Conservation (phyloP, 2,329 filamentous ascomycete genomes). For the Penicillium sp. region DNA sequence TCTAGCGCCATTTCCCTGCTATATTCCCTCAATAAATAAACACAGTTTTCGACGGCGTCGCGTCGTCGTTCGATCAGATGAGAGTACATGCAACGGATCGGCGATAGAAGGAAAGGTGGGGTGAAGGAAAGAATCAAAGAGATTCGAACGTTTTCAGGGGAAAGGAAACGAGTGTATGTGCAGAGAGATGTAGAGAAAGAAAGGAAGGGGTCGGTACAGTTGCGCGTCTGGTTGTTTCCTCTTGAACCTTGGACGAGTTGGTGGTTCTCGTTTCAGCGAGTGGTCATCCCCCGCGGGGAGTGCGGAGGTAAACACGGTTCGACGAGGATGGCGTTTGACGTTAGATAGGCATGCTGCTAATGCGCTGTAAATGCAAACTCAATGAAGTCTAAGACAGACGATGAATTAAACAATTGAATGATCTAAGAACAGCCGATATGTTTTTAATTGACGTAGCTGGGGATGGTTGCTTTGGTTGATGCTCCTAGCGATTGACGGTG, state of each 20-base stretch:
- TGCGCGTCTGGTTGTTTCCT: slow-evolving; percentile 16
- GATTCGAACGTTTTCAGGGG: neutral
- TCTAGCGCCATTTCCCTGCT: slow-evolving; percentile 45
- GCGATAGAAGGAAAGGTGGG: neutral
- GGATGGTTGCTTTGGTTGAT: slow-evolving; percentile 4
- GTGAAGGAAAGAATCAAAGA: neutral
- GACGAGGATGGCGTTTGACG: neutral
- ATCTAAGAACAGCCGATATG: neutral
- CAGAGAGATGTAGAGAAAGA: slow-evolving; percentile 13
- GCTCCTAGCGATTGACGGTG: neutral
- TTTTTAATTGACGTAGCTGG: neutral
- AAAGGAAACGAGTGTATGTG: neutral
- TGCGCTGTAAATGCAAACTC: slow-evolving; percentile 24
- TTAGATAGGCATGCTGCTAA: slow-evolving; percentile 11
- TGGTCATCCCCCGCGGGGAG: slow-evolving; percentile 10
- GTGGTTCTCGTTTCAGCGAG: neutral
- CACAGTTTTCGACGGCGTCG: slow-evolving; percentile 41
- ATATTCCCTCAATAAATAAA: slow-evolving; percentile 41
- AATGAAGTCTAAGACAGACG: neutral
- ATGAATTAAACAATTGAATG: neutral
- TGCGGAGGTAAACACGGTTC: slow-evolving; percentile 7
- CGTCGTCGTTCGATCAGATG: slow-evolving; percentile 40
- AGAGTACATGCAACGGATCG: slow-evolving; percentile 43
- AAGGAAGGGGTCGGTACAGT: slow-evolving; percentile 23
- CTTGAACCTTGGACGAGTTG: slow-evolving; percentile 4